These are phyloP conservation scores for Yamadazyma triangularis DNA, from an alignment of 1,139 yeast genomes.

Conservation along the genomic window DNA sequence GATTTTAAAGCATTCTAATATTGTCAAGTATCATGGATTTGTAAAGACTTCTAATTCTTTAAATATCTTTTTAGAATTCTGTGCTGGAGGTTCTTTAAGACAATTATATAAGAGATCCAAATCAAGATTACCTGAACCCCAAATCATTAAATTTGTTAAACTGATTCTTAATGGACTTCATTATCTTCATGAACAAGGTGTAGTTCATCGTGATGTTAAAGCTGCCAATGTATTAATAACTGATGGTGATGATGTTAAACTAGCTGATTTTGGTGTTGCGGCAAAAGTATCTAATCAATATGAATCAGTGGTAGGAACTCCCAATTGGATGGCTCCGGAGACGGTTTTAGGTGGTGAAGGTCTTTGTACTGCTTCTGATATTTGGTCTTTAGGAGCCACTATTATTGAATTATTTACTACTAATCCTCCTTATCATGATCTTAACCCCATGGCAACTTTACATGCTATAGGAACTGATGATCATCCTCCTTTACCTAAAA, in stretches of 20 bases:
- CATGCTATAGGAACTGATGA: conserved; percentile 90
- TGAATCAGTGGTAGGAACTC: conserved; percentile 58
- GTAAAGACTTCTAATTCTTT: conserved; percentile 63
- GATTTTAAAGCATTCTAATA: conserved; percentile 76
- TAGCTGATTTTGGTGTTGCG: conserved; percentile 82
- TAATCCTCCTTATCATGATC: conserved; percentile 80
- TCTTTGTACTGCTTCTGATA: conserved; percentile 80
- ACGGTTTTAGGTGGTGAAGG: conserved; percentile 73
- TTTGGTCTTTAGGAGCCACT: conserved; percentile 96
- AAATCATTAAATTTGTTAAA: conserved; percentile 54
- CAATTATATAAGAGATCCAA: conserved; percentile 57
- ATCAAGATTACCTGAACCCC: conserved; percentile 53
- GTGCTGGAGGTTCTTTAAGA: conserved; percentile 83
- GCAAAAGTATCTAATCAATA: conserved; percentile 46
- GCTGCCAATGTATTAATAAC: conserved; percentile 72
- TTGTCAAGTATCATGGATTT: conserved; percentile 87
- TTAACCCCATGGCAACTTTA: conserved; percentile 81
- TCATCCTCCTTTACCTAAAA: conserved; percentile 72
- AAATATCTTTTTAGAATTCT: conserved; percentile 69
- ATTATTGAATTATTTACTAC: conserved; percentile 83
- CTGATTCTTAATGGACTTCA: conserved; percentile 74
- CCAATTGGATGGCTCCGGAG: conserved; percentile 90
- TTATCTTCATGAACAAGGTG: conserved; percentile 67
- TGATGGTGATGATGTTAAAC: conserved; percentile 55
- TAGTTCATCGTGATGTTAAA: conserved; percentile 74